phyloP scores from a whole-genome alignment of 495 filamentous ascomycete species.

The Xylaria bambusicola region DNA sequence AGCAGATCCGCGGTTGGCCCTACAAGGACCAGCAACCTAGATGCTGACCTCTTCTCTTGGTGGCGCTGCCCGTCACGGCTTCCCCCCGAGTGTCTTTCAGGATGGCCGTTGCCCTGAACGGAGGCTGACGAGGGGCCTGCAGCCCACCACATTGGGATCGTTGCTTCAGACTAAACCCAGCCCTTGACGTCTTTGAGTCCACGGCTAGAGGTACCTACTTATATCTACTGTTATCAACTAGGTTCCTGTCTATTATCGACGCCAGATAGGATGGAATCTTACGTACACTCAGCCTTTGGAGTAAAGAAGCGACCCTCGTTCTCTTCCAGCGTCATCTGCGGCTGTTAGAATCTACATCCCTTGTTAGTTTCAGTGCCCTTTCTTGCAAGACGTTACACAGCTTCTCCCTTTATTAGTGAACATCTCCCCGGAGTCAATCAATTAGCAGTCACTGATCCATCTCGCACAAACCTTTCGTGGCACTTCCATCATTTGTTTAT shows the following conservation, averaged over 20 bases:
- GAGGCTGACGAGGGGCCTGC: slow-evolving; percentile 14
- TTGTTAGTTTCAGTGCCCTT: neutral
- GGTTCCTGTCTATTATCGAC: slow-evolving; percentile 4
- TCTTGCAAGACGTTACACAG: neutral
- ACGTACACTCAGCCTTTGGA: slow-evolving; percentile 13
- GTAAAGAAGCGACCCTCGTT: slow-evolving; percentile 2
- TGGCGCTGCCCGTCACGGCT: slow-evolving; percentile 17
- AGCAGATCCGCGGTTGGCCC: slow-evolving; percentile 12
- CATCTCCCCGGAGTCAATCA: neutral
- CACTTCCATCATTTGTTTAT: neutral
- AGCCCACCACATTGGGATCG: slow-evolving; percentile 16
- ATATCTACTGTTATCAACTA: slow-evolving; percentile 1
- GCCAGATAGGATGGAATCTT: slow-evolving; percentile 7
- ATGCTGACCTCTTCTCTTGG: slow-evolving; percentile 9
- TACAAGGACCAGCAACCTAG: slow-evolving; percentile 2
- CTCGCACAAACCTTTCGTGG: slow-evolving; percentile 7
- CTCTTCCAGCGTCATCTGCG: slow-evolving; percentile 15
- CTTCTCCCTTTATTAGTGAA: slow-evolving; percentile 10
- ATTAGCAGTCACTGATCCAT: neutral
- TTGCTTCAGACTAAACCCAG: slow-evolving; percentile 16
- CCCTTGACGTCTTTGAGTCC: slow-evolving; percentile 19
- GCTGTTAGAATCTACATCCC: slow-evolving; percentile 3
- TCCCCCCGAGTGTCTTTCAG: slow-evolving; percentile 13
- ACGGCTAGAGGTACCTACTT: slow-evolving; percentile 14
- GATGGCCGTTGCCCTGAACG: slow-evolving; percentile 10